Evolutionary conservation across 2,329 filamentous ascomycete genomes (phyloP).

Genomic region (Lithohypha guttulata): DNA sequence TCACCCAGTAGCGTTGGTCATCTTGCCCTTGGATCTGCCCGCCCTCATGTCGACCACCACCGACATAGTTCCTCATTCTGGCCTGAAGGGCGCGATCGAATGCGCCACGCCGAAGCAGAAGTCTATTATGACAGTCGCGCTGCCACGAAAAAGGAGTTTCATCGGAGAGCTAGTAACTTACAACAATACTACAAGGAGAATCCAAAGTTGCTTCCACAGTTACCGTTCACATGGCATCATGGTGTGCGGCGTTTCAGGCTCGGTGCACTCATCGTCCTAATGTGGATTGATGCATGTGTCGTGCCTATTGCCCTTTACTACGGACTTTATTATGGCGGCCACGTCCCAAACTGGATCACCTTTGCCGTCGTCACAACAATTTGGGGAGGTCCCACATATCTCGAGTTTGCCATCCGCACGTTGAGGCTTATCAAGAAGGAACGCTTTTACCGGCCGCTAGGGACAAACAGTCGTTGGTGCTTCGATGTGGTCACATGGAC

Average conservation of each 20-base stretch:
- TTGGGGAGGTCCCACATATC: slow-evolving; percentile 21
- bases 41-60: slow-evolving; percentile 4
- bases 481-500: slow-evolving; percentile 21
- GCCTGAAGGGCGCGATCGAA: slow-evolving; percentile 8
- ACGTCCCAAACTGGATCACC: slow-evolving; percentile 19
- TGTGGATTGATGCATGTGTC: slow-evolving; percentile 22
- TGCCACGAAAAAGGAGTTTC: slow-evolving; percentile 21
- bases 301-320: slow-evolving; percentile 21
- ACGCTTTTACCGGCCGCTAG: slow-evolving; percentile 21
- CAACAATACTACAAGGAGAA: slow-evolving; percentile 21
- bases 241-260: slow-evolving; percentile 19
- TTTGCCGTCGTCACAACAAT: slow-evolving; percentile 22
- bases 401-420: slow-evolving; percentile 21
- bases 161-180: slow-evolving; percentile 19
- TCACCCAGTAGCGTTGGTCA: slow-evolving; percentile 2
- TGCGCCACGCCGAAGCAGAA: slow-evolving; percentile 14
- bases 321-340: slow-evolving; percentile 18
- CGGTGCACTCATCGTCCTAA: slow-evolving; percentile 16
- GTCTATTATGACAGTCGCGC: slow-evolving; percentile 23
- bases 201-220: slow-evolving; percentile 19
- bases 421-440: slow-evolving; percentile 21
- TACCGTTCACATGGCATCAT: slow-evolving; percentile 21
- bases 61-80: slow-evolving; percentile 9
- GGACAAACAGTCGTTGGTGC: slow-evolving; percentile 18
- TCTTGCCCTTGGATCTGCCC: not conserved